Base-by-base conservation (phyloP, 2,329 filamentous ascomycete species). In the Fusarium abutilonis region DNA sequence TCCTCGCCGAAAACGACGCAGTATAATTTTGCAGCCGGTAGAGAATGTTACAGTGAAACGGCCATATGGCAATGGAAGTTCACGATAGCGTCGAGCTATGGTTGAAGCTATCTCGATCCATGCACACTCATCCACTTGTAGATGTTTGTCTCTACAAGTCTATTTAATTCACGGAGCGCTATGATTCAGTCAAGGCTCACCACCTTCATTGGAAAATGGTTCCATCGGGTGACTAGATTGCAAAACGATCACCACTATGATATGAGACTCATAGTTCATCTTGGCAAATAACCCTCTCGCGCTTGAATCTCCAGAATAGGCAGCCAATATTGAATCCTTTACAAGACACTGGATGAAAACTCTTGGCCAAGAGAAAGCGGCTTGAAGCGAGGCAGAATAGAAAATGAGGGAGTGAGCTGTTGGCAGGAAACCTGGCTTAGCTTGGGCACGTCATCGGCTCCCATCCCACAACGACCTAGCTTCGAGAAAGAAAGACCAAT, bases 361-460 rank as follows among this genome's bases (percentile, higher is more conserved):
- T 31, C 26, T n/a, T 4, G 10, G 17, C 52, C 58, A 57, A 53
- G 4, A 21, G 10, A 54, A 63, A 36, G 42, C 60, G 58, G 10
- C 17, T 14, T 2, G 13, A 51, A 63, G 60, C 58, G 53, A 44
- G 17, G 40, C n/a, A 26, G 23, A 26, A 26, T 26, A 5, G 23
- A 8, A n/a, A 29, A 2, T 13, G 31, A 31, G n/a, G 35, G 48
- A 19, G 29, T 31, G 34, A 31, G 28, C 54, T 36, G 36, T 38
- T 44, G 19, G 32, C 21, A 15, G 40, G 23, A 40, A 42, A n/a
- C 42, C 43, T 39, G 44, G 17, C 58, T 56, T 54, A 52, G 52
- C 52, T 19, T 36, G 42, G 58, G 60, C 59, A 63, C 59, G 59
- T 63, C 60, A 63, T 63, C 60, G 59, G 59, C 42, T 15, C 23